Conservation (phyloP, 2,329 filamentous ascomycete genomes). For the Plectosphaerella sp. region DNA sequence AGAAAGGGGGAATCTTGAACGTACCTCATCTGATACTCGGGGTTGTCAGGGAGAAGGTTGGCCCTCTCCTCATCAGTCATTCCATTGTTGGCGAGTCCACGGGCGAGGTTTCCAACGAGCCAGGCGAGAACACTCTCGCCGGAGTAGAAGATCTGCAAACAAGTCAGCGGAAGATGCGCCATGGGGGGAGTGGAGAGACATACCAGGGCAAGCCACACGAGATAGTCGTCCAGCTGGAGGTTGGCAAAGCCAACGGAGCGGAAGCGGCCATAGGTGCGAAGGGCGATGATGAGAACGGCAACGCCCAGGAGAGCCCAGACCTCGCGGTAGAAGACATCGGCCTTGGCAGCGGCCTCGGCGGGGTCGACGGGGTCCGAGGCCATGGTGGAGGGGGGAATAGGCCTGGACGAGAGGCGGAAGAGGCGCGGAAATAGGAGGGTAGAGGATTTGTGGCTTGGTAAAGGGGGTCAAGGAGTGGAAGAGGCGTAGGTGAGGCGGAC, state of each 20-base stretch:
- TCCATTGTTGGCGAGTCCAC: conserved; percentile 51
- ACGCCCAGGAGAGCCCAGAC: conserved; percentile 22
- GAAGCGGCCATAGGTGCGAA: conserved; percentile 24
- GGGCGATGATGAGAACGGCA: conserved; percentile 17
- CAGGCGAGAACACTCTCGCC: conserved; percentile 42
- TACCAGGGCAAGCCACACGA: conserved; percentile 17
- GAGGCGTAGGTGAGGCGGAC: too few relatives aligned
- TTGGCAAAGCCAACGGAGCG: conserved; percentile 16
- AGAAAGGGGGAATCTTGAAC: neutral
- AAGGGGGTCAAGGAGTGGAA: too few relatives aligned
- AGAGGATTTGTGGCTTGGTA: too few relatives aligned
- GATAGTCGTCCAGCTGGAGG: conserved; percentile 22
- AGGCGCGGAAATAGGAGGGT: too few relatives aligned
- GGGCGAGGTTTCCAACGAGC: conserved; percentile 40
- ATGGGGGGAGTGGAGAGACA: neutral
- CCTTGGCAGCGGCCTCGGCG: neutral
- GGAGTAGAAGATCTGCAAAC: conserved; percentile 43
- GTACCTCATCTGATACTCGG: conserved; percentile 37
- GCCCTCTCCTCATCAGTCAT: conserved; percentile 48
- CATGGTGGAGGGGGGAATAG: too few relatives aligned
- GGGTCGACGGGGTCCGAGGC: neutral
- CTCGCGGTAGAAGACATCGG: conserved; percentile 13
- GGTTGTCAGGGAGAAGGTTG: conserved; percentile 33
- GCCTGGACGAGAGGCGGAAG: too few relatives aligned
- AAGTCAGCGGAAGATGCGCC: neutral